These are phyloP conservation scores for Zostera marina DNA, from an alignment of 116 monocot species.

Conservation along the genomic window DNA sequence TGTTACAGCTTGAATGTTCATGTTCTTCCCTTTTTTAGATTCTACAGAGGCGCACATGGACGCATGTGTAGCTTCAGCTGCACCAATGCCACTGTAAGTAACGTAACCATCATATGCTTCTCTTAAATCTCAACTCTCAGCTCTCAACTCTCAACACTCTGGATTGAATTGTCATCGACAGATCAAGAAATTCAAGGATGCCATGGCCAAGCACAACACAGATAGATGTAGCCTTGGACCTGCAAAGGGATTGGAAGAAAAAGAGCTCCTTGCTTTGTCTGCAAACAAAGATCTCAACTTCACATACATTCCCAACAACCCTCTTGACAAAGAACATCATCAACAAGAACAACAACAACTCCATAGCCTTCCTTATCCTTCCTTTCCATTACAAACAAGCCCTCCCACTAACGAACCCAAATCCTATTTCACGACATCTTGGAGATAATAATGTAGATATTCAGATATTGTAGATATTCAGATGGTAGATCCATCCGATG, in stretches of 20 bases:
- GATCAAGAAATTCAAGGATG: slow-evolving; percentile 90
- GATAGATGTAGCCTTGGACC: slow-evolving; percentile 66
- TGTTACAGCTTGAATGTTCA: slow-evolving; percentile 40
- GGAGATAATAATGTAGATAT: too few relatives aligned
- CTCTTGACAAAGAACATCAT: neutral
- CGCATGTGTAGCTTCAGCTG: slow-evolving; percentile 62
- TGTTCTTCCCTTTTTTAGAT: slow-evolving; percentile 49
- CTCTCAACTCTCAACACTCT: too few relatives aligned
- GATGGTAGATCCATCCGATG: too few relatives aligned
- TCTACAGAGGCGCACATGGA: slow-evolving; percentile 50
- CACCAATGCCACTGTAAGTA: slow-evolving; percentile 43
- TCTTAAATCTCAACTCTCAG: too few relatives aligned
- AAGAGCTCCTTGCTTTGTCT: slow-evolving; percentile 53
- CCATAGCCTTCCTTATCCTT: too few relatives aligned
- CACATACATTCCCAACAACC: slow-evolving; percentile 31
- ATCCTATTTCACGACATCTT: too few relatives aligned
- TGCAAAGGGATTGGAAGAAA: slow-evolving; percentile 68
- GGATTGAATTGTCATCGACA: slow-evolving; percentile 20
- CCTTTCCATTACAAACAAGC: too few relatives aligned
- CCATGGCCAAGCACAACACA: slow-evolving; percentile 63
- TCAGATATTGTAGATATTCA: too few relatives aligned
- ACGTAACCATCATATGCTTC: neutral
- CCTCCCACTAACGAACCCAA: too few relatives aligned
- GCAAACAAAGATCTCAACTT: slow-evolving; percentile 62
- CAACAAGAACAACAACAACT: too few relatives aligned